Conservation (phyloP, 73 alveolate genomes). For the Stentor roeselii region DNA sequence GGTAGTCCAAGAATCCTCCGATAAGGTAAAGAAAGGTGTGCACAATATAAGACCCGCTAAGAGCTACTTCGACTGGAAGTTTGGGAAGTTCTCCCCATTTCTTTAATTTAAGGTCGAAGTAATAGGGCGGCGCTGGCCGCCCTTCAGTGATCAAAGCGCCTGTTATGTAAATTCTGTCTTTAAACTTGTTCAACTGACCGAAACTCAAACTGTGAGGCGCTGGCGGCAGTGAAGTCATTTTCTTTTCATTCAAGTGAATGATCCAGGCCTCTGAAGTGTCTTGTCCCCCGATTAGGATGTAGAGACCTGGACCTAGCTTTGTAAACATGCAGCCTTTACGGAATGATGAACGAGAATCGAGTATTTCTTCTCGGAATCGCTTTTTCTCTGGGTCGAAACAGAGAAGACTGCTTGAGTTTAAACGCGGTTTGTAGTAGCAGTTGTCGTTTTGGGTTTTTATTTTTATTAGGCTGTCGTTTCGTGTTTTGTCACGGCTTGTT, state of each 20-base stretch:
- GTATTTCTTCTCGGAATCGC: neutral
- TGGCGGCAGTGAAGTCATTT: neutral
- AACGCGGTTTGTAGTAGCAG: neutral
- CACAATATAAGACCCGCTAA: neutral
- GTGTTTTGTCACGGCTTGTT: neutral
- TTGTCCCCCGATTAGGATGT: neutral
- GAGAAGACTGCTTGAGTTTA: neutral
- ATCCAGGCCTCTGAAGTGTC: slow-evolving; percentile 8
- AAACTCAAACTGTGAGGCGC: neutral
- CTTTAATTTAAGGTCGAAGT: neutral
- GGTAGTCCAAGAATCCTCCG: slow-evolving; percentile 5
- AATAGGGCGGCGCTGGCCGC: neutral
- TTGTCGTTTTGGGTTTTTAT: neutral
- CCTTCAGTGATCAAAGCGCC: slow-evolving; percentile 2
- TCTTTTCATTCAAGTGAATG: neutral
- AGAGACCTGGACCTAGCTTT: neutral
- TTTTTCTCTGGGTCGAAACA: neutral
- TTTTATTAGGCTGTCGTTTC: neutral
- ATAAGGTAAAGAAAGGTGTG: neutral
- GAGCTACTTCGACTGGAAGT: neutral
- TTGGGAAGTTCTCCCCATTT: neutral
- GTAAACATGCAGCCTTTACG: neutral
- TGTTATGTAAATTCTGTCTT: neutral
- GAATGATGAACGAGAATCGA: neutral
- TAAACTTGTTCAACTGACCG: neutral